Conservation (phyloP, 768 basidiomycete species). For the Suillus sp. region DNA sequence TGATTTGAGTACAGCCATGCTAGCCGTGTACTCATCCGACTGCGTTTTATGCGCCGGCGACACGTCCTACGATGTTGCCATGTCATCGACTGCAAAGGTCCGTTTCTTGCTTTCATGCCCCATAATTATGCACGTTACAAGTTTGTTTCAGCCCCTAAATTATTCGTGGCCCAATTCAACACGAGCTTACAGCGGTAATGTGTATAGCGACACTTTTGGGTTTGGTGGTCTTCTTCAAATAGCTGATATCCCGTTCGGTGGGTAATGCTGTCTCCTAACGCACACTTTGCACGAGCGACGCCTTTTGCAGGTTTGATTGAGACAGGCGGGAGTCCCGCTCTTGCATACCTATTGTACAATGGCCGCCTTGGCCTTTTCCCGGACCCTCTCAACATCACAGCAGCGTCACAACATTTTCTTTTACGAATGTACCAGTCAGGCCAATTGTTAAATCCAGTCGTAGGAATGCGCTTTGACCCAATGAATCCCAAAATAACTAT, state of each 20-base stretch:
- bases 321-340: conserved; percentile 18
- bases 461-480: conserved; percentile 29
- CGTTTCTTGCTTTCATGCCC: conserved; percentile 11
- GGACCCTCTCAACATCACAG: conserved; percentile 25
- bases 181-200: conserved; percentile 23
- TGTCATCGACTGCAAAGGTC: conserved; percentile 32
- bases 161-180: conserved; percentile 19
- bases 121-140: not conserved
- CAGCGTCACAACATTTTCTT: conserved; percentile 23
- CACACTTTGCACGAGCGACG: not conserved
- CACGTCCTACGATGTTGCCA: conserved; percentile 20
- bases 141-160: conserved; percentile 21
- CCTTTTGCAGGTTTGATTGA: conserved; percentile 19
- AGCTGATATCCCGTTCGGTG: conserved; percentile 21
- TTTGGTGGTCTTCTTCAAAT: conserved; percentile 26
- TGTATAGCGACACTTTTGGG: conserved; percentile 24
- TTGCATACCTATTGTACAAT: conserved; percentile 27
- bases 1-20: conserved; percentile 21
- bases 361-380: conserved; percentile 25
- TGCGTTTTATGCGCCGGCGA: conserved; percentile 27
- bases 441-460: conserved; percentile 27
- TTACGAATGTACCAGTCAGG: conserved; percentile 17
- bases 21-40: conserved; percentile 23
- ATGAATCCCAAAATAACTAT: conserved; percentile 29
- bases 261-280: conserved; percentile 5